phyloP scores from a whole-genome alignment of 768 basidiomycete genomes.

The Naganishia friedmannii region DNA sequence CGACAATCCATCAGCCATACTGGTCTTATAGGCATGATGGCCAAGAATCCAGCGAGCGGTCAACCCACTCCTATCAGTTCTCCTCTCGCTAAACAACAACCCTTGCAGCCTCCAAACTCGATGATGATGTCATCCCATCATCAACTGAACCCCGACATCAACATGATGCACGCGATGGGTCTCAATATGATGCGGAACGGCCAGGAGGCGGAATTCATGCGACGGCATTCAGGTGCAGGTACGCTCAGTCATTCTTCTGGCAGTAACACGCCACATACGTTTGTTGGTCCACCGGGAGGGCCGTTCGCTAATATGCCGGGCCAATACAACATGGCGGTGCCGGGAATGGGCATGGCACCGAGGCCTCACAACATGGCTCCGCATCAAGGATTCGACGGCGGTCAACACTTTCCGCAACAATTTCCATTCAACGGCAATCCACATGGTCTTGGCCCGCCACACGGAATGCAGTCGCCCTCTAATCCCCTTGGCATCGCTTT shows the following conservation, averaged over 20 bases:
- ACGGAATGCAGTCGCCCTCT: slow-evolving; percentile 3
- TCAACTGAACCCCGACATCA: slow-evolving; percentile 16
- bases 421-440: neutral
- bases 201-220: slow-evolving; percentile 9
- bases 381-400: neutral
- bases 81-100: slow-evolving; percentile 1
- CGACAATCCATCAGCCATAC: slow-evolving; percentile 11
- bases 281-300: neutral
- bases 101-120: neutral
- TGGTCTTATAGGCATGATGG: slow-evolving; percentile 11
- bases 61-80: slow-evolving; percentile 7
- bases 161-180: slow-evolving; percentile 23
- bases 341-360: slow-evolving; percentile 21
- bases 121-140: neutral
- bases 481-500: slow-evolving; percentile 19
- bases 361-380: slow-evolving; percentile 10
- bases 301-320: neutral
- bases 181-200: slow-evolving; percentile 17
- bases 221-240: slow-evolving; percentile 13
- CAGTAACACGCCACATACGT: slow-evolving; percentile 12
- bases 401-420: neutral
- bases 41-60: slow-evolving; percentile 5
- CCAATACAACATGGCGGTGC: slow-evolving; percentile 11
- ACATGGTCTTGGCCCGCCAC: neutral
- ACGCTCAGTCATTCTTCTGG: slow-evolving; percentile 11